Percentiles rank a stretch among this genome's conserved stretches.
phyloP scores from a whole-genome alignment of 768 basidiomycete species.

The Phlebiopsis gigantea region DNA sequence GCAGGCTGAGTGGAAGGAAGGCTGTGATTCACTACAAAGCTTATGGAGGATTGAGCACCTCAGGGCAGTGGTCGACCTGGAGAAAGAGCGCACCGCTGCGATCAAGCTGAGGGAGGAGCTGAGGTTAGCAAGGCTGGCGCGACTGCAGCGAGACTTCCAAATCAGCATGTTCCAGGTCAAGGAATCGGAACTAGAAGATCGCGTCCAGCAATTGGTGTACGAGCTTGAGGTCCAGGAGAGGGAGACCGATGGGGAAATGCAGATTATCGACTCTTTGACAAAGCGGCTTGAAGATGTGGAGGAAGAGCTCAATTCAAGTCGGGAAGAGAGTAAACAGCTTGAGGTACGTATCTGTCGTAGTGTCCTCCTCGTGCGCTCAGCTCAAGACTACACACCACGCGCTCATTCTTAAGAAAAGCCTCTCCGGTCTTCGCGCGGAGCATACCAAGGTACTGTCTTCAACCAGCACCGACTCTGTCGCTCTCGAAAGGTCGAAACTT shows the following conservation, averaged over 20 bases:
- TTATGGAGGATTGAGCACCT: constrained; percentile 64
- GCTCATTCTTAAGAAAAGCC: constrained; percentile 36
- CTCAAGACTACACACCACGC: background rate
- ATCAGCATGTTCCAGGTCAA: constrained; percentile 62
- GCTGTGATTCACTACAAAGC: constrained; percentile 56
- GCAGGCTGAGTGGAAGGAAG: constrained; percentile 53
- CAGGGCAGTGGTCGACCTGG: constrained; percentile 46
- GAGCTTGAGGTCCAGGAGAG: background rate
- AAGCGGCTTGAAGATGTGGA: constrained; percentile 35
- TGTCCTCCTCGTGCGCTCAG: background rate
- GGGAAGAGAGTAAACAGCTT: constrained; percentile 39
- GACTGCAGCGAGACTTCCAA: constrained; percentile 60
- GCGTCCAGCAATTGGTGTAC: constrained; percentile 27
- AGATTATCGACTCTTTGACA: constrained; percentile 23
- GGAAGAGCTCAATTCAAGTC: constrained; percentile 32
- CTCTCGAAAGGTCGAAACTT: constrained; percentile 51
- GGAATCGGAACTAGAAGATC: constrained; percentile 55
- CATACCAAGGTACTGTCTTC: constrained; percentile 45
- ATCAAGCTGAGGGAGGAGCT: constrained; percentile 49
- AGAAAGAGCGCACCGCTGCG: constrained; percentile 45
- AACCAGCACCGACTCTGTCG: constrained; percentile 39
- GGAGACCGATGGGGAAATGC: constrained; percentile 25
- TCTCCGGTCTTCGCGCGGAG: constrained; percentile 41
- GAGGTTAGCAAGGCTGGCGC: constrained; percentile 52
- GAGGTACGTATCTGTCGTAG: constrained; percentile 21